phyloP scores from a whole-genome alignment of 441 rosid genomes.

The Biscutella laevigata region DNA sequence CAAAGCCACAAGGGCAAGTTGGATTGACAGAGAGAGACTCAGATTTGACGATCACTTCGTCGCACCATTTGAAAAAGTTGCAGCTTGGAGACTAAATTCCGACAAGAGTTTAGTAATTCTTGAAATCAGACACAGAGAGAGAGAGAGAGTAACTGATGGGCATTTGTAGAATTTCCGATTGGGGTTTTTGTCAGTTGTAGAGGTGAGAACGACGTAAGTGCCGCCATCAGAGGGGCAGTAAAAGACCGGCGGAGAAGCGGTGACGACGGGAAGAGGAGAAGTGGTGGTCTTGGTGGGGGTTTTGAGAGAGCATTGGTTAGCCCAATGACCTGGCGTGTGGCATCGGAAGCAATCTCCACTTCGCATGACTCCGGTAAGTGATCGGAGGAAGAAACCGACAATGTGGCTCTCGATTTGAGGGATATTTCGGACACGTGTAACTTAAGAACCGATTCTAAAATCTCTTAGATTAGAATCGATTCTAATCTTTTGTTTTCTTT shows the following conservation, averaged over 20 bases:
- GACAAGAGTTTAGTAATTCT: background rate
- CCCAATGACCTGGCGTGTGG: slow-evolving; percentile 36
- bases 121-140: background rate
- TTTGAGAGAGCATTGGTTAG: slow-evolving; percentile 26
- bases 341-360: slow-evolving; percentile 12
- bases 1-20: slow-evolving; percentile 38
- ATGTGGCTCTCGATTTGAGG: background rate
- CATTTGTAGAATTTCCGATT: slow-evolving; percentile 31
- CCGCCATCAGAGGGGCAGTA: slow-evolving; percentile 32
- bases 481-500: too few relatives aligned
- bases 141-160: slow-evolving; percentile 4
- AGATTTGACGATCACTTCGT: slow-evolving; percentile 8
- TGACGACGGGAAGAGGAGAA: background rate
- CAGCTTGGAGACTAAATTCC: slow-evolving; percentile 11
- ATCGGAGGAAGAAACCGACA: background rate
- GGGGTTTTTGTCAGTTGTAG: slow-evolving; percentile 24
- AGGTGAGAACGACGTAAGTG: slow-evolving; percentile 17
- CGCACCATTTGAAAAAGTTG: slow-evolving; percentile 32
- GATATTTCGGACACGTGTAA: too few relatives aligned
- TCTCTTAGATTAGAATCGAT: too few relatives aligned
- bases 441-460: too few relatives aligned
- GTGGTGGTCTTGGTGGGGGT: background rate
- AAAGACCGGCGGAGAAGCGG: slow-evolving; percentile 19
- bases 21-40: background rate
- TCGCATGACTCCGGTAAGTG: slow-evolving; percentile 4